Conservation (phyloP, 139 green algal genomes). For the Picochlorum sp. region DNA sequence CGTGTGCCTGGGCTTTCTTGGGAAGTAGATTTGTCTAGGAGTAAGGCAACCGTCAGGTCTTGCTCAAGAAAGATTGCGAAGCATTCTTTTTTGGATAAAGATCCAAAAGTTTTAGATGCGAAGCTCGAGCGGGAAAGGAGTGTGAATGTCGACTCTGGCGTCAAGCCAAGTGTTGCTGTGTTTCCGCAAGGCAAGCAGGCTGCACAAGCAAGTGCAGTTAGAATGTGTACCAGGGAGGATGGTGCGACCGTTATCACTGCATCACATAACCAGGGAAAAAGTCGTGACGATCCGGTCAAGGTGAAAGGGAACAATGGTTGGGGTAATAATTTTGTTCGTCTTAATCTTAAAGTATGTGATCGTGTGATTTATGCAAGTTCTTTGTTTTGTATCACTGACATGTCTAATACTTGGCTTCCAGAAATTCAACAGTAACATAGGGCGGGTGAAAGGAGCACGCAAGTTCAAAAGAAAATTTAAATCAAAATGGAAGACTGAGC, state of each 20-base stretch:
- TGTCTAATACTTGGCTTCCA: neutral
- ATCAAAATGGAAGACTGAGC: slow-evolving; percentile 1
- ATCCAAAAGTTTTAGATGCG: too few species aligned
- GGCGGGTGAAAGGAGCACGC: neutral
- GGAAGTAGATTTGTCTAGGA: too few species aligned
- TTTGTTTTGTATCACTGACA: neutral
- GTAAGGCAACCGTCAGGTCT: too few species aligned
- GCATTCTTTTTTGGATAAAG: too few species aligned
- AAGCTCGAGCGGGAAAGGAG: too few species aligned
- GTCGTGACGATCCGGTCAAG: neutral
- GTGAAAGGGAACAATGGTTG: slow-evolving; percentile 9
- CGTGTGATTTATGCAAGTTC: neutral
- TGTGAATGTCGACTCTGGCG: too few species aligned
- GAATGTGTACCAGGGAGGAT: neutral
- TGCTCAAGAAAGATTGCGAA: too few species aligned
- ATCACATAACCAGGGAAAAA: neutral
- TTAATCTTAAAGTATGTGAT: slow-evolving; percentile 37
- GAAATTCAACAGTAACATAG: slow-evolving; percentile 2
- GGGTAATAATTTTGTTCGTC: slow-evolving; percentile 45
- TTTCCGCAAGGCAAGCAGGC: neutral
- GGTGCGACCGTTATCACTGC: slow-evolving; percentile 16
- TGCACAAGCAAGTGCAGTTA: neutral
- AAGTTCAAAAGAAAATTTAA: neutral
- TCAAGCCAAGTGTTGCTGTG: too few species aligned
- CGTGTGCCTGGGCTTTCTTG: too few species aligned